Evolutionary conservation across 495 filamentous ascomycete species (phyloP).

Genomic region (Aspergillus wentii): DNA sequence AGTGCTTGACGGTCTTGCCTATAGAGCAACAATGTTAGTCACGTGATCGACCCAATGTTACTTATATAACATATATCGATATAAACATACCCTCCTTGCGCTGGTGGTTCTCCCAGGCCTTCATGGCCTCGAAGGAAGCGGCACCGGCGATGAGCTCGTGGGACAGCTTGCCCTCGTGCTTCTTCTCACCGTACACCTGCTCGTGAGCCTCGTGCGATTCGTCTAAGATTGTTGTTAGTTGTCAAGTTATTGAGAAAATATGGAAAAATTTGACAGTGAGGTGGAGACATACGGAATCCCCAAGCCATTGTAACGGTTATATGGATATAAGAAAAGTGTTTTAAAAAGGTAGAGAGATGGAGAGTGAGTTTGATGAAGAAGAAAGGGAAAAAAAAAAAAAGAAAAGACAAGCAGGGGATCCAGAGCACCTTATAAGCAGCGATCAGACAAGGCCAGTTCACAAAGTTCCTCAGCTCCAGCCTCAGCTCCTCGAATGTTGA

Average conservation of each 20-base stretch:
- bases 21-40: slow-evolving; percentile 5
- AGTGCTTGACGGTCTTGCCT: slow-evolving; percentile 69
- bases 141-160: slow-evolving; percentile 74
- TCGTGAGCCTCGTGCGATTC: slow-evolving; percentile 53
- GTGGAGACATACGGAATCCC: slow-evolving; percentile 29
- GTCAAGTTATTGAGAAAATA: not conserved
- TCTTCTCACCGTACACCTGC: slow-evolving; percentile 49
- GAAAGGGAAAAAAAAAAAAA: not conserved
- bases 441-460: too few species aligned
- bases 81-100: slow-evolving; percentile 57
- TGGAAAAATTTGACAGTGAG: not conserved
- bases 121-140: slow-evolving; percentile 76
- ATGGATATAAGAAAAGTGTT: slow-evolving; percentile 6
- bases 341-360: slow-evolving; percentile 3
- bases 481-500: slow-evolving; percentile 6
- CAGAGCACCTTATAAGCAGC: too few species aligned
- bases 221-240: slow-evolving; percentile 19
- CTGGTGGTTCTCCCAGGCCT: slow-evolving; percentile 73
- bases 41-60: too few species aligned
- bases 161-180: slow-evolving; percentile 58
- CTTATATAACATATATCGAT: too few species aligned
- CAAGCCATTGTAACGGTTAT: slow-evolving; percentile 27
- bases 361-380: not conserved
- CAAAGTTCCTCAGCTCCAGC: too few species aligned
- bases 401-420: not conserved